phyloP scores from a whole-genome alignment of 140 eudicot genomes.

The Ambrosia hybrid region DNA sequence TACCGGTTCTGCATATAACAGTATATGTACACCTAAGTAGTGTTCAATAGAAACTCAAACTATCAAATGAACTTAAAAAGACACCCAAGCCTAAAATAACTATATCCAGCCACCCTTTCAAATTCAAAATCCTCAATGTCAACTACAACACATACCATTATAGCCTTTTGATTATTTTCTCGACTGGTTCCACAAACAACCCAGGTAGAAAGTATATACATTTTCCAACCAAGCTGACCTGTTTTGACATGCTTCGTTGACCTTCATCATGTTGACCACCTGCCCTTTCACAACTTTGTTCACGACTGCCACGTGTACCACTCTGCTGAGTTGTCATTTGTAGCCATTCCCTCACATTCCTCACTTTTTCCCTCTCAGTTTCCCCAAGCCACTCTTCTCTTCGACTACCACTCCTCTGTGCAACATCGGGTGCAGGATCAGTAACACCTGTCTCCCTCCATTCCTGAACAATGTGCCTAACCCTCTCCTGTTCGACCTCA shows the following conservation, averaged over 20 bases:
- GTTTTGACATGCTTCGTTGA: slow-evolving; percentile 62
- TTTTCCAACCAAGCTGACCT: no score
- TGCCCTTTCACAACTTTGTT: slow-evolving; percentile 52
- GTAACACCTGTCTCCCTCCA: slow-evolving; percentile 91
- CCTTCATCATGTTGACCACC: slow-evolving; percentile 63
- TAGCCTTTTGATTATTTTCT: no score
- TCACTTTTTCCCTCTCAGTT: slow-evolving; percentile 93
- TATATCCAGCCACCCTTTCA: no score
- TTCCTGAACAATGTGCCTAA: slow-evolving; percentile 92
- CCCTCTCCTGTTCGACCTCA: slow-evolving; percentile 94
- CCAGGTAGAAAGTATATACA: no score
- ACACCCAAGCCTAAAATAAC: no score
- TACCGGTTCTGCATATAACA: no score
- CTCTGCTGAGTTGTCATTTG: slow-evolving; percentile 97
- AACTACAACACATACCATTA: no score
- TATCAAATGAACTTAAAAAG: no score
- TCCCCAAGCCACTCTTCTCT: slow-evolving; percentile 98
- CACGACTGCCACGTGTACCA: slow-evolving; percentile 55
- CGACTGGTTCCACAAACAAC: no score
- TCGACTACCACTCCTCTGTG: slow-evolving; percentile 56
- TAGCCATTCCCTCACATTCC: slow-evolving; percentile 97
- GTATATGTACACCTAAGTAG: no score
- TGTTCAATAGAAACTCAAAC: no score
- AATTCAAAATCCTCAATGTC: no score
- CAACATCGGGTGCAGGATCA: slow-evolving; percentile 53